phyloP scores from a whole-genome alignment of 2,329 filamentous ascomycete species.

The Bipolaris gigantea region DNA sequence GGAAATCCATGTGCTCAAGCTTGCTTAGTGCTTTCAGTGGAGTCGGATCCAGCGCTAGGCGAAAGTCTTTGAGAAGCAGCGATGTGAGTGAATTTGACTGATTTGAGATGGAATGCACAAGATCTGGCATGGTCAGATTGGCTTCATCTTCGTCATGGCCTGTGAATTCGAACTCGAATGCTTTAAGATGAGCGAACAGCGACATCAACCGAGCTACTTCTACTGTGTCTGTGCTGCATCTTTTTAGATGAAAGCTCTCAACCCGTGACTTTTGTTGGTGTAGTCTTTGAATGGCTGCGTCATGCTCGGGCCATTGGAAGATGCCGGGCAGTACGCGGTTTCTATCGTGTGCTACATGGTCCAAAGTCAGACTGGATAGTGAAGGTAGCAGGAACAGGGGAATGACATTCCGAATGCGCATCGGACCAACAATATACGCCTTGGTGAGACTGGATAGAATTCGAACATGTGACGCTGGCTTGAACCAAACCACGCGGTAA shows the following conservation, averaged over 20 bases:
- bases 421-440: neutral
- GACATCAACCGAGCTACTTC: neutral
- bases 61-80: neutral
- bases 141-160: neutral
- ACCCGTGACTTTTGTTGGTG: constrained; percentile 2
- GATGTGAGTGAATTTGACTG: constrained; percentile 3
- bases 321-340: neutral
- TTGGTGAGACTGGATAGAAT: constrained; percentile 1
- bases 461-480: neutral
- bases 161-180: neutral
- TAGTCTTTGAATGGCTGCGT: neutral
- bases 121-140: neutral
- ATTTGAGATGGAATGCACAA: neutral
- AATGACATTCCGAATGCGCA: constrained; percentile 3
- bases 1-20: neutral
- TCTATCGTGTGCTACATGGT: neutral
- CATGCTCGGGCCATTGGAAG: neutral
- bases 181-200: constrained; percentile 1
- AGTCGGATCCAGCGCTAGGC: neutral
- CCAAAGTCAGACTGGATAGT: constrained; percentile 3
- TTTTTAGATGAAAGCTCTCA: neutral
- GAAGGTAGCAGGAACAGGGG: constrained; percentile 4
- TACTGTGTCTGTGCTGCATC: neutral
- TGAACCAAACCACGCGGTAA: constrained; percentile 2
- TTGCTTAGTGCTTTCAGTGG: neutral